phyloP scores from a whole-genome alignment of 306 rosid species.

The Parietaria judaica region DNA sequence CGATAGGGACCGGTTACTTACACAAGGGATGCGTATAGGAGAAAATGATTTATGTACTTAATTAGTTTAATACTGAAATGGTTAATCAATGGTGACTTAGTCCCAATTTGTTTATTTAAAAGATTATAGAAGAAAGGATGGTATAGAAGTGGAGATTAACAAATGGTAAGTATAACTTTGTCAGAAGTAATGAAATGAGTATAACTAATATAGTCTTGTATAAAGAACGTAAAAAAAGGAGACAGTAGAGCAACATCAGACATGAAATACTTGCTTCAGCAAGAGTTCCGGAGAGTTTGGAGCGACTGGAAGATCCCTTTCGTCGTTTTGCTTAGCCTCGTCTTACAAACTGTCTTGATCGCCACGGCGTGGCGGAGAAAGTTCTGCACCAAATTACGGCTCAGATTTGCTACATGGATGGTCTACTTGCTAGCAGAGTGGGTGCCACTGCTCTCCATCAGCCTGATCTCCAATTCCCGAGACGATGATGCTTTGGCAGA shows the following conservation, averaged over 20 bases:
- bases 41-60: too few species aligned
- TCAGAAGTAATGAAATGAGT: background rate
- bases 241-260: background rate
- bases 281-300: conserved; percentile 8
- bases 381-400: background rate
- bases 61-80: too few species aligned
- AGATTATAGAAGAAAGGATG: too few species aligned
- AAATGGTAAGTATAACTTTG: too few species aligned
- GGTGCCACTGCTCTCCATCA: conserved; percentile 20
- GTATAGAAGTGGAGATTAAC: too few species aligned
- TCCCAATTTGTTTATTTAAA: too few species aligned
- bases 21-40: too few species aligned
- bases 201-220: background rate
- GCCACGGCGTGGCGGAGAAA: conserved; percentile 26
- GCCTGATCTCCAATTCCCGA: conserved; percentile 14
- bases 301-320: conserved; percentile 22
- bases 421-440: conserved; percentile 32
- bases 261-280: conserved; percentile 5
- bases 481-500: too few species aligned
- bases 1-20: too few species aligned
- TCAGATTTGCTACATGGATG: conserved; percentile 15
- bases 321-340: conserved; percentile 21
- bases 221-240: background rate
- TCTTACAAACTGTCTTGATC: conserved; percentile 21
- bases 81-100: too few species aligned